Evolutionary conservation across 495 filamentous ascomycete genomes (phyloP).

Genomic region (Chaetomium fimeti): DNA sequence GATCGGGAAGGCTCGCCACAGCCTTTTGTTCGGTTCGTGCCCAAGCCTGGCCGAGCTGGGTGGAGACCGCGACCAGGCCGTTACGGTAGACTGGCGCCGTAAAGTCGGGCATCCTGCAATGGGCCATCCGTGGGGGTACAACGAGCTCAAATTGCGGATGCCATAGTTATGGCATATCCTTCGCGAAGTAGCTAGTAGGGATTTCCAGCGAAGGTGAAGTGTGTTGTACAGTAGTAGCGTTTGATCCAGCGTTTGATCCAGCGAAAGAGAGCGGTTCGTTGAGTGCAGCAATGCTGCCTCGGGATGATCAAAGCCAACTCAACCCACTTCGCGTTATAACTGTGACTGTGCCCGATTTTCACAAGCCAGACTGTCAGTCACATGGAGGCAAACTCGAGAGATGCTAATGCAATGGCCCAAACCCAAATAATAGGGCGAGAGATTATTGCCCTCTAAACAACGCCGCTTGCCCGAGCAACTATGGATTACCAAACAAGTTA

Average conservation of each 20-base stretch:
- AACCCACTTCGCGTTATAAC: not conserved
- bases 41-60: too few species aligned
- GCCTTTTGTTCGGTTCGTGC: too few species aligned
- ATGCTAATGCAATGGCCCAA: not conserved
- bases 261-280: slow-evolving; percentile 15
- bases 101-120: too few species aligned
- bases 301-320: not conserved
- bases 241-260: slow-evolving; percentile 1
- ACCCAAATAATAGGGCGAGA: not conserved
- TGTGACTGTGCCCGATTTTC: too few species aligned
- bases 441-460: not conserved
- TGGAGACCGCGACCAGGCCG: too few species aligned
- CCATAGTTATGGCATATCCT: slow-evolving; percentile 12
- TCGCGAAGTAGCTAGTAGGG: slow-evolving; percentile 12
- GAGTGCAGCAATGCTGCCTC: slow-evolving; percentile 16
- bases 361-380: not conserved
- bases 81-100: too few species aligned
- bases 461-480: not conserved
- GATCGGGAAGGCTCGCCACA: too few species aligned
- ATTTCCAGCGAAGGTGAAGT: slow-evolving; percentile 6
- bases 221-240: slow-evolving; percentile 18
- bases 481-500: slow-evolving; percentile 11
- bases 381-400: not conserved
- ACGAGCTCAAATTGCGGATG: not conserved
- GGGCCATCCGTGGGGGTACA: not conserved